Percentiles rank a stretch among this genome's conserved stretches.
Evolutionary conservation across 2,329 filamentous ascomycete species (phyloP).

Genomic region (Trichoderma atrobrunneum): DNA sequence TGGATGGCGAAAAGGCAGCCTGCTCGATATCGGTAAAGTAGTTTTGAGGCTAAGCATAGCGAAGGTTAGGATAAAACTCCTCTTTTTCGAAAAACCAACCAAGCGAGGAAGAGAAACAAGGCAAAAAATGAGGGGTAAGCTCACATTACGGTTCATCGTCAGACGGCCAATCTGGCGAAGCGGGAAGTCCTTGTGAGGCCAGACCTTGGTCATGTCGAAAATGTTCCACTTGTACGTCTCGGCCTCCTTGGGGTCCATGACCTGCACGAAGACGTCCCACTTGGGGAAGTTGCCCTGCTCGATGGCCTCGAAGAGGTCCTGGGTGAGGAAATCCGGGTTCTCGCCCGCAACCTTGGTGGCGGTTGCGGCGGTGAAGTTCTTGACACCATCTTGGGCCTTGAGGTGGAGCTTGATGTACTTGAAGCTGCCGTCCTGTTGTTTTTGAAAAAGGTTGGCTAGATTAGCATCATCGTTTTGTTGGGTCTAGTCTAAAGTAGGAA

Average conservation of each 20-base stretch:
- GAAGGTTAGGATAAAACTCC: neutral
- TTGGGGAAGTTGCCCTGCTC: conserved; percentile 43
- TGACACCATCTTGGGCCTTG: conserved; percentile 45
- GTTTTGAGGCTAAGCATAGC: conserved; percentile 43
- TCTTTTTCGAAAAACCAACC: neutral
- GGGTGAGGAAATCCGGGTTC: conserved; percentile 50
- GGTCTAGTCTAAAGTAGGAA: neutral
- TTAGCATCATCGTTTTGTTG: neutral
- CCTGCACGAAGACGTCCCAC: conserved; percentile 54
- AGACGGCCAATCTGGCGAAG: conserved; percentile 64
- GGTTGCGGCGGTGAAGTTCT: conserved; percentile 42
- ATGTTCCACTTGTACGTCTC: conserved; percentile 57
- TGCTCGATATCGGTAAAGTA: conserved; percentile 52
- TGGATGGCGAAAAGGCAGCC: conserved; percentile 49
- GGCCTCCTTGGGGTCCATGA: conserved; percentile 51
- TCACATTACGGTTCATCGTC: conserved; percentile 64
- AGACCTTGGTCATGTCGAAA: conserved; percentile 68
- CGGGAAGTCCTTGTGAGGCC: conserved; percentile 66
- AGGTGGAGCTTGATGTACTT: conserved; percentile 51
- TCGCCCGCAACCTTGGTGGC: conserved; percentile 35
- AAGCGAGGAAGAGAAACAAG: neutral
- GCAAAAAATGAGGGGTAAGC: conserved; percentile 29
- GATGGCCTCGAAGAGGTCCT: conserved; percentile 41
- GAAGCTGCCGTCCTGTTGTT: conserved; percentile 41
- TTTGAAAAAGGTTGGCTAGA: neutral